phyloP scores from a whole-genome alignment of 148 eudicot species.

The Silene latifolia region DNA sequence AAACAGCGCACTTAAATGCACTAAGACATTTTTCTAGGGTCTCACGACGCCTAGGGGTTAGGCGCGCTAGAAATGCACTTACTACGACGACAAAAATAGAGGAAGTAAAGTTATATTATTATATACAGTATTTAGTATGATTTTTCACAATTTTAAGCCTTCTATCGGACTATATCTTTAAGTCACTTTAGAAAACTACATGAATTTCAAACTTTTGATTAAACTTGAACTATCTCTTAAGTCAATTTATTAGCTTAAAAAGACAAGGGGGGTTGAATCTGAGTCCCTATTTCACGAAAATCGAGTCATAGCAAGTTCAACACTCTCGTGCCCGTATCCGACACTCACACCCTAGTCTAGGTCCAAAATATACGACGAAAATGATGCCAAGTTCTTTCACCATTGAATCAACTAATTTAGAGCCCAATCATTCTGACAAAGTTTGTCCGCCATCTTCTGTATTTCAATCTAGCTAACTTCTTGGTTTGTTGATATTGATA shows the following conservation, averaged over 20 bases:
- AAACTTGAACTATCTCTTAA: not conserved
- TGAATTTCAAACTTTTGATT: not conserved
- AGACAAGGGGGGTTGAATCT: not conserved
- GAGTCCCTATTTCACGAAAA: not conserved
- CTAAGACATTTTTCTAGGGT: no score
- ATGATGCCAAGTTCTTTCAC: not conserved
- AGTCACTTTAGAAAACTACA: not conserved
- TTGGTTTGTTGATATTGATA: no score
- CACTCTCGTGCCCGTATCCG: no score
- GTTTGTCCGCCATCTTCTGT: not conserved
- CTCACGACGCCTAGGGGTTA: not conserved
- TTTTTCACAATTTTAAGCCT: not conserved
- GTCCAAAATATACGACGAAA: not conserved
- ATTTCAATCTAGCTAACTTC: not conserved
- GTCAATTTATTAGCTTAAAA: no score
- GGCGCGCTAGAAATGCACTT: not conserved
- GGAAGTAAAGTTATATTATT: not conserved
- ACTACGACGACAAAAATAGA: not conserved
- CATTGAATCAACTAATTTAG: not conserved
- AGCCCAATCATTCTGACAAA: no score
- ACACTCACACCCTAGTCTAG: not conserved
- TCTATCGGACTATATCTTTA: not conserved
- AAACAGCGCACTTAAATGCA: no score
- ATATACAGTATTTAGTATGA: not conserved
- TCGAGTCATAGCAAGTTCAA: not conserved